These are phyloP conservation scores for Pythium vanterpoolii DNA, from an alignment of 352 stramenopile genomes.

Conservation along the genomic window DNA sequence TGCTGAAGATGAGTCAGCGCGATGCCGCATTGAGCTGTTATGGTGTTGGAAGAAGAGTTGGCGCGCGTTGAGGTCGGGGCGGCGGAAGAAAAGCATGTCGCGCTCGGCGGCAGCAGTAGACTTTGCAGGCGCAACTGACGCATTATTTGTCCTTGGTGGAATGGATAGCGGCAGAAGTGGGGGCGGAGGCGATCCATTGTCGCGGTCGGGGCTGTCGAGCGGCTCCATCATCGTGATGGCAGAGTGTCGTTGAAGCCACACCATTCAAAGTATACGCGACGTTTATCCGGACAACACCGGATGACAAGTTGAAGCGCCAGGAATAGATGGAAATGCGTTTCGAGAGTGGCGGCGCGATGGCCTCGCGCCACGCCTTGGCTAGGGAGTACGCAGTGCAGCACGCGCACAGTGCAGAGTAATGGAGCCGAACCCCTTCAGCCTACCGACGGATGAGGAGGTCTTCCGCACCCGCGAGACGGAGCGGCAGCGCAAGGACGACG, in stretches of 20 bases:
- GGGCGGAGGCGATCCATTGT: background rate
- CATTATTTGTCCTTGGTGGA: background rate
- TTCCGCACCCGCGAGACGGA: conserved; percentile 92
- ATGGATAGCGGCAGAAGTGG: background rate
- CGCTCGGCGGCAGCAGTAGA: background rate
- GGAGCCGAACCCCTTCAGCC: conserved; percentile 88
- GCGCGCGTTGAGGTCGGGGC: conserved; percentile 35
- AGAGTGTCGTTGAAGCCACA: background rate
- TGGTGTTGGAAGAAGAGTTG: conserved; percentile 40
- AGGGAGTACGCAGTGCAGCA: background rate
- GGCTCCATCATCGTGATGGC: conserved; percentile 32
- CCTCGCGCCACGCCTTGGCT: background rate
- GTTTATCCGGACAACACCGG: conserved; percentile 5
- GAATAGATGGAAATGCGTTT: background rate
- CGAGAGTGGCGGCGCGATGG: background rate
- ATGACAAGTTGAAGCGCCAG: background rate
- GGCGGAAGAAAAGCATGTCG: conserved; percentile 20
- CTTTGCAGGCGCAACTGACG: background rate
- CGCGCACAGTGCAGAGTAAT: conserved; percentile 2
- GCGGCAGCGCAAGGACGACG: conserved; percentile 81
- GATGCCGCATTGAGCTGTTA: conserved; percentile 8
- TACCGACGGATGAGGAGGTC: conserved; percentile 93
- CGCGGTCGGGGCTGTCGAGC: conserved; percentile 24
- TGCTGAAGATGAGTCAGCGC: background rate
- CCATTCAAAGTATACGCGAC: background rate